These are phyloP conservation scores for Exophiala sp. DNA, from an alignment of 2,329 filamentous ascomycete species.

Conservation along the genomic window DNA sequence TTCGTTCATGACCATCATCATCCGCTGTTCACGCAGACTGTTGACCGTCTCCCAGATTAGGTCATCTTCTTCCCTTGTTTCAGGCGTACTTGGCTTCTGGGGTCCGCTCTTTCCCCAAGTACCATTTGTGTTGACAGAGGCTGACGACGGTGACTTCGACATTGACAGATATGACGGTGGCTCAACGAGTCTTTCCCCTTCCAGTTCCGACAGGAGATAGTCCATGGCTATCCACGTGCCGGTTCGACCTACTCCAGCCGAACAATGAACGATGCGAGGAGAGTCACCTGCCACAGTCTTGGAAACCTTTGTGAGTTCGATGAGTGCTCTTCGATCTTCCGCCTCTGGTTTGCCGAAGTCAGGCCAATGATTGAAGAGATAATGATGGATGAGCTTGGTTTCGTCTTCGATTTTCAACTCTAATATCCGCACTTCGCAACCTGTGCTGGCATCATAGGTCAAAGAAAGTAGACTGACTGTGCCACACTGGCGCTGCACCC, in stretches of 20 bases:
- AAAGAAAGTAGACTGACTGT: conserved; percentile 60
- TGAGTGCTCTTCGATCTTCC: conserved; percentile 48
- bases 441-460: conserved; percentile 54
- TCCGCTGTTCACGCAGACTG: conserved; percentile 75
- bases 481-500: conserved; percentile 5
- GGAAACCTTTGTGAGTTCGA: conserved; percentile 50
- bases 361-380: conserved; percentile 83
- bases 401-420: conserved; percentile 47
- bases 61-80: conserved; percentile 53
- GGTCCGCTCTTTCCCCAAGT: conserved; percentile 25
- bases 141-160: not conserved
- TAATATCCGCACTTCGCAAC: conserved; percentile 71
- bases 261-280: conserved; percentile 81
- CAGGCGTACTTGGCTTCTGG: conserved; percentile 33
- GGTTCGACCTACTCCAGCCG: conserved; percentile 87
- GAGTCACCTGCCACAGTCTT: conserved; percentile 51
- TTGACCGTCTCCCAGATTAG: conserved; percentile 77
- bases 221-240: conserved; percentile 97
- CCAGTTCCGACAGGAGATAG: conserved; percentile 78
- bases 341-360: conserved; percentile 77
- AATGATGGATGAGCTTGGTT: conserved; percentile 71
- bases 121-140: conserved; percentile 14
- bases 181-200: conserved; percentile 63
- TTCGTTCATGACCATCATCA: conserved; percentile 93
- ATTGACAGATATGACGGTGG: conserved; percentile 1